Base-by-base conservation (phyloP, 176 grass and related monocot species). In the Cenchrus purpureus region DNA sequence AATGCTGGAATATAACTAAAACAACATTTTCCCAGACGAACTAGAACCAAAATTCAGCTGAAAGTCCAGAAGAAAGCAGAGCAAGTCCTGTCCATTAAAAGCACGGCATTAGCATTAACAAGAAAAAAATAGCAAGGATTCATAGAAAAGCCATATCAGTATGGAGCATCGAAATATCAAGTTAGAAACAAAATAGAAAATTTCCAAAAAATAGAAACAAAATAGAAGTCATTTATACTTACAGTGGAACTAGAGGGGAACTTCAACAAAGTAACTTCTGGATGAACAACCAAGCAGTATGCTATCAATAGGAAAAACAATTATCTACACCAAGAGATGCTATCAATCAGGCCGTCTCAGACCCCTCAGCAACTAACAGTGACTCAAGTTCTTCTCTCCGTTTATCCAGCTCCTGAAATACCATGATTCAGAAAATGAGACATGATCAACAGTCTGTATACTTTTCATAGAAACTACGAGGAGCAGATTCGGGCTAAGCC, bases 321-420 rank as follows among this genome's bases (percentile, higher is more conserved):
- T 65, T 75, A 83, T 32, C 31, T 32, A 32, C 31, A 32, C 31
- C 31, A 32, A 32, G 31, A 32, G 31, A 32, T 32, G 31, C 31
- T 32, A 32, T 32, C 31, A 32, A 12, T 90, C 83, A 90, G 72
- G 70, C 78, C 8, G 7, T 15, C 50, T 95, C 79, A 76, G 81
- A 78, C 5, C 69, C 77, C 58, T 94, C 78, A 48, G 88, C 81
- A 66, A 89, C 44, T 66, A 98, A 83, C 75, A 98, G 64, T 72
- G 96, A 86, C 85, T 98, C 86, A 2, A 95, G 89, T 80, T 98
- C 96, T 78, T 98, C 96, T 77, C 86, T 93, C 17, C 89, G 89
- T 67, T 85, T 92, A 58, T 91, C 64, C 81, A 98, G 70, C 92
- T 98, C 89, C 93, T 98, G 77, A 63, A 92, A 91, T 58, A 70